Percentiles rank a stretch among this genome's conserved stretches.
Evolutionary conservation across 768 basidiomycete species (phyloP).

Genomic region (Serendipita vermifera): DNA sequence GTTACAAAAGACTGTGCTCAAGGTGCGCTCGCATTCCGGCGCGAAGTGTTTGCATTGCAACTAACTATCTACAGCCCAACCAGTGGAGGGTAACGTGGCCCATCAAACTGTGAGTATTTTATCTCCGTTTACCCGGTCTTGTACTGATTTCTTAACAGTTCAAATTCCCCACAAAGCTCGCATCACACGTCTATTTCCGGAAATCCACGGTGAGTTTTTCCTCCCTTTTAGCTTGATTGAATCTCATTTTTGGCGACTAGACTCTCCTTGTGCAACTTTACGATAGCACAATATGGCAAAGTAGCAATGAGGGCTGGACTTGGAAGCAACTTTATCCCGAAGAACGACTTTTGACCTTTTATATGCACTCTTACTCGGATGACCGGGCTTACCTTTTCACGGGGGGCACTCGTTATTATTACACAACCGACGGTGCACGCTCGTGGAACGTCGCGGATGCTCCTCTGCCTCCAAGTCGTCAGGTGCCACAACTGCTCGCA

Average conservation of each 20-base stretch:
- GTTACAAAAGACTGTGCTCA: slow-evolving; percentile 65
- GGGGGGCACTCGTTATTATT: slow-evolving; percentile 43
- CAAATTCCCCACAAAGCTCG: slow-evolving; percentile 48
- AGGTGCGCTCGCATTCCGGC: slow-evolving; percentile 34
- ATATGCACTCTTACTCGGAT: slow-evolving; percentile 64
- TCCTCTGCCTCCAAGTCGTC: slow-evolving; percentile 64
- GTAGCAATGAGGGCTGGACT: slow-evolving; percentile 84
- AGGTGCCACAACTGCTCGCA: slow-evolving; percentile 60
- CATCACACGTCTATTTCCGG: slow-evolving; percentile 76
- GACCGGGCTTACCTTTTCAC: slow-evolving; percentile 92
- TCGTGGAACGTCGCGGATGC: slow-evolving; percentile 48
- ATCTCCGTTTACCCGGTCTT: background rate
- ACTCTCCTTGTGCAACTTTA: slow-evolving; percentile 71
- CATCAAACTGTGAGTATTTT: slow-evolving; percentile 53
- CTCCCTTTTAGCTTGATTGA: background rate
- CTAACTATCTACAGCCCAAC: slow-evolving; percentile 44
- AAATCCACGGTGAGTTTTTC: slow-evolving; percentile 46
- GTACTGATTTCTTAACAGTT: slow-evolving; percentile 31
- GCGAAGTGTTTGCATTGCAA: background rate
- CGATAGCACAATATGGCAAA: slow-evolving; percentile 82
- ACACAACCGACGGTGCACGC: slow-evolving; percentile 72
- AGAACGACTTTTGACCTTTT: slow-evolving; percentile 65
- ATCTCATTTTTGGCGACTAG: slow-evolving; percentile 25
- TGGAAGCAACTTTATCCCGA: slow-evolving; percentile 58
- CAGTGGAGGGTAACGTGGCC: slow-evolving; percentile 60